Base-by-base conservation (phyloP, 495 filamentous ascomycete species). In the Clohesyomyces aquaticus region DNA sequence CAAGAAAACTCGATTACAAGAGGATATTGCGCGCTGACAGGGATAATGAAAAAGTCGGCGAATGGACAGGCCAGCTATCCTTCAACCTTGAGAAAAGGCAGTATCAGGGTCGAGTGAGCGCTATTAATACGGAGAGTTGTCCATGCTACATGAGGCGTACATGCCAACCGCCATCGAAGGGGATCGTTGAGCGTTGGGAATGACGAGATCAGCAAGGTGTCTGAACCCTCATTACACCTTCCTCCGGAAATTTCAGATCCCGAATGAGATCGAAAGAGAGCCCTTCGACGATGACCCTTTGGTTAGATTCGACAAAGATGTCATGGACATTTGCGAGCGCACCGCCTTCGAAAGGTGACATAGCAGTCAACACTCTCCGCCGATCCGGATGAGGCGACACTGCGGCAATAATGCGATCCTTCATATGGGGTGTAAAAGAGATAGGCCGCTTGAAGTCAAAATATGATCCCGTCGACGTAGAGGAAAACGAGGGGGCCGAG, bases 401-500 rank as follows among this genome's bases (percentile, higher is more conserved):
- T 19, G 56, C 63, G n/a, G 57, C 56, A 3, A 66, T 56, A 11
- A 61, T 61, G 2, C 63, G 56, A 42, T 60, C 45, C 16, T 25
- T 22, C 19, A 66, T 27, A 9, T 66, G 27, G 12, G 56, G 49
- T 10, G 41, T 19, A 21, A 61, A 26, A 1, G 55, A 27, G 0
- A 51, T 50, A 1, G 56, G 51, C 6, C 51, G 63, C 45, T 66
- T 66, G 57, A 22, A 51, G 25, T 66, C 63, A 32, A 66, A 66
- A 45, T 66, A 66, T 10, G 63, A 66, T 21, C 49, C 42, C 14
- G 63, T 66, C 42, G 63, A 66, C 0, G 29, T 51, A 6, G 63
- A 66, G 3, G 63, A 66, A 43, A 66, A 51, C 3, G 63, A 66
- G 11, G 63, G 63, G 14, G 63, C 63, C 2, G 63, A 66, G 14